Evolutionary conservation across 257 asterid species (phyloP).

Genomic region (Rauvolfia tetraphylla): DNA sequence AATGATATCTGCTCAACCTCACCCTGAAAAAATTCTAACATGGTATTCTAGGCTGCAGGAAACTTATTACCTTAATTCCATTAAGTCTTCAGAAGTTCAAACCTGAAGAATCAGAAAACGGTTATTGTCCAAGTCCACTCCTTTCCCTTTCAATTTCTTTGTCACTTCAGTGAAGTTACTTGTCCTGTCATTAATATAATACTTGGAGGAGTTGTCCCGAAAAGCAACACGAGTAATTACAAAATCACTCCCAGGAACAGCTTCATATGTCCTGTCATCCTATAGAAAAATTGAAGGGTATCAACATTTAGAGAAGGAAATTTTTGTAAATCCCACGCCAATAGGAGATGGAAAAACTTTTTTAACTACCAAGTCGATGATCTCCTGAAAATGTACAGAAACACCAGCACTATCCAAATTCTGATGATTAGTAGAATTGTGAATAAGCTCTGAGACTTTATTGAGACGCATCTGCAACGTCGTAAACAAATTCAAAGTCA

Average conservation of each 20-base stretch:
- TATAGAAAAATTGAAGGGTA: conserved; percentile 24
- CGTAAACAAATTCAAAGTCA: conserved; percentile 2
- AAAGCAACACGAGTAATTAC: conserved; percentile 80
- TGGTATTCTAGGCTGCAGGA: background rate
- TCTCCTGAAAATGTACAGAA: conserved; percentile 97
- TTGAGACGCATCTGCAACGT: conserved; percentile 88
- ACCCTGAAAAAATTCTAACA: conserved; percentile 52
- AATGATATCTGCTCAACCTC: conserved; percentile 98
- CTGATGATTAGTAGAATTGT: conserved; percentile 92
- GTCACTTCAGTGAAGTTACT: conserved; percentile 98
- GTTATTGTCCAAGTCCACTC: conserved; percentile 93
- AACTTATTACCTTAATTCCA: background rate
- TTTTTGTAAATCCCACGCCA: background rate
- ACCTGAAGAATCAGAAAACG: conserved; percentile 98
- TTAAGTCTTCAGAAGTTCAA: background rate
- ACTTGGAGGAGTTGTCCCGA: conserved; percentile 89
- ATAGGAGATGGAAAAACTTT: background rate
- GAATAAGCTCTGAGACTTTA: conserved; percentile 97
- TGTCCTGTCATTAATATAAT: conserved; percentile 60
- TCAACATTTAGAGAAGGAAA: background rate
- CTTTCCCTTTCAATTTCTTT: conserved; percentile 85
- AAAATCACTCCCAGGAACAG: conserved; percentile 80
- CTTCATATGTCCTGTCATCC: conserved; percentile 84
- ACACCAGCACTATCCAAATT: conserved; percentile 95
- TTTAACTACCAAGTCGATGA: conserved; percentile 60